Conservation (phyloP, 1,284 basidiomycete genomes). For the Ceratobasidium sp. region DNA sequence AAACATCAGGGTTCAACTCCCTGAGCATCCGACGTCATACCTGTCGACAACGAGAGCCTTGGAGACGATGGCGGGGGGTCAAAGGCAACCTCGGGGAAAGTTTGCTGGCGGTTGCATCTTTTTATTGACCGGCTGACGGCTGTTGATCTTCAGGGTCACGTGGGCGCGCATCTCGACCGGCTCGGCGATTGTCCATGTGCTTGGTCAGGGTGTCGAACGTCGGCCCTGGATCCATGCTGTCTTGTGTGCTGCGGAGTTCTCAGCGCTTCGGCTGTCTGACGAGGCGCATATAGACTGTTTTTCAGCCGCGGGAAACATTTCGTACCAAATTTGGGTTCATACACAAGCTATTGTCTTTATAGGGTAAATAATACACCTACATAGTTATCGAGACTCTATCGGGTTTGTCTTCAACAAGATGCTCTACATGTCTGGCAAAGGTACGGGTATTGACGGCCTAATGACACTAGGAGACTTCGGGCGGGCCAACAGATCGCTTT, state of each 20-base stretch:
- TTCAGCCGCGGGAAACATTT: no score
- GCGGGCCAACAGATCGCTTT: no score
- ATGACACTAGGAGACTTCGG: no score
- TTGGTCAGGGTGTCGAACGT: background rate
- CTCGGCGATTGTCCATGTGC: background rate
- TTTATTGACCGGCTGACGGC: background rate
- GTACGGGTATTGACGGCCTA: no score
- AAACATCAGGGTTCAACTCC: background rate
- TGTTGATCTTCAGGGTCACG: conserved; percentile 3
- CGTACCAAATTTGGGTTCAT: no score
- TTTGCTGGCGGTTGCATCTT: background rate
- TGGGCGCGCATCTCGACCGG: background rate
- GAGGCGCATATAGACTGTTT: background rate
- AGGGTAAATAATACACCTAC: no score
- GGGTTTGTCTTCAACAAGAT: no score
- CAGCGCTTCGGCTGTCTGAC: background rate
- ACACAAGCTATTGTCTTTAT: no score
- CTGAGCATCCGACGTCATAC: background rate
- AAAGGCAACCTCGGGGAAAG: background rate
- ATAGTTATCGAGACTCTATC: no score
- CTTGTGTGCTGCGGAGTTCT: conserved; percentile 3
- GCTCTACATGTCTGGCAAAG: no score
- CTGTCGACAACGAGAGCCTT: background rate
- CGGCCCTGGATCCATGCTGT: background rate
- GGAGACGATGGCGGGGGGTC: background rate